These are phyloP conservation scores for Kockovaella imperatae DNA, from an alignment of 768 basidiomycete species.

Conservation along the genomic window DNA sequence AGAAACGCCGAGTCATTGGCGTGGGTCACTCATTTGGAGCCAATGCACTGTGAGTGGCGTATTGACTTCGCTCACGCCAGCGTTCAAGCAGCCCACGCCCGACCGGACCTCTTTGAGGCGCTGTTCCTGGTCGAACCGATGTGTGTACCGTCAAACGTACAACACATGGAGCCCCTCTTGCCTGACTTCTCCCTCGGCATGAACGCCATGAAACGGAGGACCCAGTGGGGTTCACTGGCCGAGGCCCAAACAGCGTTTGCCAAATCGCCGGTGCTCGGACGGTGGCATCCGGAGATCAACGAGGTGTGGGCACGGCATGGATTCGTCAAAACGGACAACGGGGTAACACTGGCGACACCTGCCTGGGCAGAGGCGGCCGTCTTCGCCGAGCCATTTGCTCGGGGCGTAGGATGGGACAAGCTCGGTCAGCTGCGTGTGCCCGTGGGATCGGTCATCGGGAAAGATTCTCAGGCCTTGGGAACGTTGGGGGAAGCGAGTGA, in stretches of 20 bases:
- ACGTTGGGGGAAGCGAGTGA: conserved; percentile 18
- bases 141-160: conserved; percentile 6
- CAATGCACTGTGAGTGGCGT: conserved; percentile 57
- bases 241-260: conserved; percentile 7
- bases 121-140: conserved; percentile 75
- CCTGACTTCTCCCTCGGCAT: conserved; percentile 5
- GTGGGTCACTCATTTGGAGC: conserved; percentile 84
- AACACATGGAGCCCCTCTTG: background rate
- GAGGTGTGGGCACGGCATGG: background rate
- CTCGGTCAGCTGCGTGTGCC: conserved; percentile 20
- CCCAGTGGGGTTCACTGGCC: conserved; percentile 9
- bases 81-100: conserved; percentile 57
- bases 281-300: background rate
- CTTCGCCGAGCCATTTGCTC: conserved; percentile 20
- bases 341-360: conserved; percentile 28
- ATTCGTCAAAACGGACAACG: conserved; percentile 1
- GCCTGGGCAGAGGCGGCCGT: conserved; percentile 27
- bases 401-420: conserved; percentile 28
- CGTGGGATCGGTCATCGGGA: conserved; percentile 32
- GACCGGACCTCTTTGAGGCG: conserved; percentile 61
- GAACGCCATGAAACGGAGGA: conserved; percentile 10
- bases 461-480: too few species aligned
- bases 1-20: conserved; percentile 49
- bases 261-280: conserved; percentile 8
- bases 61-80: conserved; percentile 44